Base-by-base conservation (phyloP, 345 rosid species). In the Pugionium cornutum region DNA sequence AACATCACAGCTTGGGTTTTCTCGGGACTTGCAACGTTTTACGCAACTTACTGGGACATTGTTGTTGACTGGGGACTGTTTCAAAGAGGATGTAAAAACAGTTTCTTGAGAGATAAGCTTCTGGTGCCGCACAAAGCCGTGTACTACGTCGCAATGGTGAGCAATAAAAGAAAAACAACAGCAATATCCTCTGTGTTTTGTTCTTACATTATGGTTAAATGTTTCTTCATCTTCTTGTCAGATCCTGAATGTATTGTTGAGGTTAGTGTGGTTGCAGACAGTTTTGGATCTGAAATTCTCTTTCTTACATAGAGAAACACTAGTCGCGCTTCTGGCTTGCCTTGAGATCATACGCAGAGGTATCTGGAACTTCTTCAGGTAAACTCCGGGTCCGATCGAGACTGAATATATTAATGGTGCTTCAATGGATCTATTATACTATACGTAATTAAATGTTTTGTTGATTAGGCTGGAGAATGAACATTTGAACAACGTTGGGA, bases 341-440 rank as follows among this genome's bases (percentile, higher is more conserved):
- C 81, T 88, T 2, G 91, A 88, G 84, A 82, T 88, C 56, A 68
- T 84, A 64, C 86, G 95, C 28, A 77, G 89, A 9, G 89, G 95
- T 53, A 73, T 85, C 0, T 85, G 95, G 91, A 85, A 79, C 76
- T 88, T 88, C 80, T 88, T 85, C 75, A 81, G 84, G 84, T 81
- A 67, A 59, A 51, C 0, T 43, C 31, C n/a, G n/a, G n/a, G n/a
- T n/a, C n/a, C 6, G 9, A 2, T 18, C 18, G 18, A 53, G 49
- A 39, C 63, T 37, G 25, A 53, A 30, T 18, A 46, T 18, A 18
- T 18, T 18, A 41, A 33, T 53, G 29, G 6, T 37, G 43, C 33
- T 56, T 27, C 27, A 44, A 11, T 41, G 32, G 35, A 18, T 18
- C 18, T 18, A 18, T 18, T 18, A 18, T 45, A 41, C 1, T 34